Base-by-base conservation (phyloP, 148 eudicot genomes). In the Rhododendron simsii region DNA sequence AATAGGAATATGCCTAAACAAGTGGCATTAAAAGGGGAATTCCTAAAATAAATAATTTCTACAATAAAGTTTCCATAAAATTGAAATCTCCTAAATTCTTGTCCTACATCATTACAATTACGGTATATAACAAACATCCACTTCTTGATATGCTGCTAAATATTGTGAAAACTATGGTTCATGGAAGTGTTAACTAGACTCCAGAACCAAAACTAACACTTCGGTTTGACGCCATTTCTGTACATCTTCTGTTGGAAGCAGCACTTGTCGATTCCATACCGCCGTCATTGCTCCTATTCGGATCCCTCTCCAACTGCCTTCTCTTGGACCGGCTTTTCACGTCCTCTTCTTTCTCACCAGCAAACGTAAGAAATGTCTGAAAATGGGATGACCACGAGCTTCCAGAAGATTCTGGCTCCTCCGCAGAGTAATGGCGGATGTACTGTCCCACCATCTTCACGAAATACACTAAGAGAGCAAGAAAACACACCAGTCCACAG, bases 331-430 rank as follows among this genome's bases (percentile, higher is more conserved):
- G 90, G 28, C 85, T 86, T 84, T 85, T 87, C 20, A 85, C 83
- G 5, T 63, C 81, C 65, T 92, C 93, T 92, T 92, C 95, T 88
- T 93, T 94, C 76, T 91, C 92, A 80, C 91, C 93, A 8, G 63
- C 93, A 85, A 94, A 94, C 2, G 92, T 87, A 18, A 94, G 89
- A 81, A 93, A 93, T 14, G 89, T 92, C 41, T 79, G 91, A 18
- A 94, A 85, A 3, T 87, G 88, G 21, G 89, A 85, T 39, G 93
- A 89, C 8, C 73, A 79, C 9, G 90, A 81, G 83, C 89, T 86
- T 63, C 78, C 45, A 16, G 81, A 33, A 28, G 81, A 83, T 16
- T 65, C 88, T 28, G 87, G 57, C 18, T 18, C 74, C 44, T 81
- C 91, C 77, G 86, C 89, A 28, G 89, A 35, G 76, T 85, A 86